A percentile compares a stretch with the other conserved stretches of the same genome.
Evolutionary conservation across 2,329 filamentous ascomycete genomes (phyloP).

Genomic region (Raffaelea albimanens): DNA sequence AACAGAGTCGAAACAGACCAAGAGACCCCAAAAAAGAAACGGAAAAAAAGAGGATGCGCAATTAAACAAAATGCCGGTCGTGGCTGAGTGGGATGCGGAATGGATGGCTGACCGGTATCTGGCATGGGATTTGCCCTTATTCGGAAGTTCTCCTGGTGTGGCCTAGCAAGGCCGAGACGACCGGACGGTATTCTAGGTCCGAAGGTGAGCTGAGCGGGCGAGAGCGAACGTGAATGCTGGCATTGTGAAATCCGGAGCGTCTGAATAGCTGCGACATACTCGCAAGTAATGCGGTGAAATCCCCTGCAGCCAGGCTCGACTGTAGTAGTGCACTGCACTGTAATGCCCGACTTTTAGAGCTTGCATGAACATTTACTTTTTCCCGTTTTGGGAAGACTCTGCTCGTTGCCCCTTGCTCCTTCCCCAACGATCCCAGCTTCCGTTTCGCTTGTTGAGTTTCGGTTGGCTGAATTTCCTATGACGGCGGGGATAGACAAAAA

Average conservation of each 20-base stretch:
- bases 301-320: too few relatives aligned
- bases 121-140: constrained; percentile 12
- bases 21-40: too few relatives aligned
- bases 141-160: constrained; percentile 3
- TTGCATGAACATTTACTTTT: background rate
- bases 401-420: background rate
- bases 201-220: background rate
- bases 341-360: too few relatives aligned
- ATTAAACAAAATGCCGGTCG: background rate
- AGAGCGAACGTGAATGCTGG: too few relatives aligned
- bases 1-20: background rate
- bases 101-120: constrained; percentile 1
- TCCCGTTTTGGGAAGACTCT: background rate
- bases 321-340: too few relatives aligned
- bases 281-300: too few relatives aligned
- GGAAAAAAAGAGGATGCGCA: constrained; percentile 6
- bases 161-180: too few relatives aligned
- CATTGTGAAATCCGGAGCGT: too few relatives aligned
- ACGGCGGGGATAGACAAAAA: background rate
- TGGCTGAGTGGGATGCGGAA: background rate
- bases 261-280: too few relatives aligned
- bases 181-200: too few relatives aligned
- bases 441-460: constrained; percentile 8
- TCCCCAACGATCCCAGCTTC: constrained; percentile 13
- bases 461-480: constrained; percentile 8